Evolutionary conservation across 2,329 filamentous ascomycete species (phyloP).

Genomic region (Rutstroemia sp.): DNA sequence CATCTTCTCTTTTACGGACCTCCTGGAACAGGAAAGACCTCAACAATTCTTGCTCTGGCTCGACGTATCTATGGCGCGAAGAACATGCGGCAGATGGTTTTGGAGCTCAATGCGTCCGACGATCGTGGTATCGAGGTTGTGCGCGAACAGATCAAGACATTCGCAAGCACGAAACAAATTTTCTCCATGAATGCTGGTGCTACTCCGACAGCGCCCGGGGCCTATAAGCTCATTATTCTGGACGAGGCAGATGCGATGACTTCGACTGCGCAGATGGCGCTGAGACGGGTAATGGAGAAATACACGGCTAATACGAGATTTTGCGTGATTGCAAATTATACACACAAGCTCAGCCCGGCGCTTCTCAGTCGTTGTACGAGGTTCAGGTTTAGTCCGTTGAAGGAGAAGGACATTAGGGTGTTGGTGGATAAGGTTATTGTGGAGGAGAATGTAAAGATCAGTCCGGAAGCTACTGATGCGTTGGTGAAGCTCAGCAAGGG

Average conservation of each 20-base stretch:
- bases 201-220: constrained; percentile 47
- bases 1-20: constrained; percentile 96
- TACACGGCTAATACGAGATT: constrained; percentile 97
- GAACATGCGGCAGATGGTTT: constrained; percentile 96
- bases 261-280: constrained; percentile 94
- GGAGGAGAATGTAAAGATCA: constrained; percentile 80
- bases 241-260: constrained; percentile 99
- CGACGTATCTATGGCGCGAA: constrained; percentile 84
- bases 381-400: constrained; percentile 90
- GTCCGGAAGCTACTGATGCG: constrained; percentile 70
- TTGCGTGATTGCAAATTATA: constrained; percentile 98
- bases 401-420: constrained; percentile 75
- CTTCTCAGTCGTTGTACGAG: constrained; percentile 88
- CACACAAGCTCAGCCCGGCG: constrained; percentile 92
- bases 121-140: constrained; percentile 98
- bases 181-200: constrained; percentile 55
- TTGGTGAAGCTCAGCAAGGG: constrained; percentile 85
- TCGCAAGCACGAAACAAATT: constrained; percentile 96
- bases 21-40: constrained; percentile 95
- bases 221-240: constrained; percentile 92
- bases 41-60: constrained; percentile 87
- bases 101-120: constrained; percentile 95
- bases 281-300: constrained; percentile 97
- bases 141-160: constrained; percentile 98
- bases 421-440: constrained; percentile 85